Conservation (phyloP, 106 monocot species). For the Dendrobium officinale region DNA sequence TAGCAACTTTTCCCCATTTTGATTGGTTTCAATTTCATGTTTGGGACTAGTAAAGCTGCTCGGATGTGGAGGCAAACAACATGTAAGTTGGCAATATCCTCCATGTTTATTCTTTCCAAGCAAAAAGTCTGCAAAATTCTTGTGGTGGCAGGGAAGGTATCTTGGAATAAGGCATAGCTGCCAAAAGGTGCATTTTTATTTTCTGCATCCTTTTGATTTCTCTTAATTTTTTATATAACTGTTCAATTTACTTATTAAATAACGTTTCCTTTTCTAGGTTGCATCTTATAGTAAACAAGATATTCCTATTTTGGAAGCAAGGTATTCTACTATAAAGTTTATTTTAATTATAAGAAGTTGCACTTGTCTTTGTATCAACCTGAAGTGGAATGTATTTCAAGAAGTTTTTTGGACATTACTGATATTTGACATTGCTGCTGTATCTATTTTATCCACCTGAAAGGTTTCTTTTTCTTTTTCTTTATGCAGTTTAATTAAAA, state of each 20-base stretch:
- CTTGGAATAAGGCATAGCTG: not conserved
- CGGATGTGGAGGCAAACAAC: not conserved
- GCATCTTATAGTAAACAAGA: slow-evolving; percentile 26
- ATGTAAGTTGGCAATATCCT: not conserved
- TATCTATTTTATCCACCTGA: not conserved
- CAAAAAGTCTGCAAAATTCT: not conserved
- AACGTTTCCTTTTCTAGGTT: slow-evolving; percentile 23
- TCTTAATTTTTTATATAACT: not conserved
- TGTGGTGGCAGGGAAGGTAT: not conserved
- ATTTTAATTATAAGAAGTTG: not conserved
- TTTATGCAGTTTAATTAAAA: not conserved
- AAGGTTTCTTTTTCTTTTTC: not conserved
- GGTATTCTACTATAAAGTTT: slow-evolving; percentile 11
- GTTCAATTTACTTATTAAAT: not conserved
- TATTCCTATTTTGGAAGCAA: slow-evolving; percentile 25
- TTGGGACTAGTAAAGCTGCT: slow-evolving; percentile 2
- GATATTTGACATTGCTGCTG: not conserved
- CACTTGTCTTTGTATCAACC: not conserved
- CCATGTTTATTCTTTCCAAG: not conserved
- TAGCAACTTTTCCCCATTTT: not conserved
- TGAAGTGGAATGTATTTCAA: not conserved
- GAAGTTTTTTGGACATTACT: not conserved
- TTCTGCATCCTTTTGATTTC: not conserved
- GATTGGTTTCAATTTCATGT: not conserved
- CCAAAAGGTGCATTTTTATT: slow-evolving; percentile 5